Conservation (phyloP, 257 asterid genomes). For the Solanum chiquidenum region DNA sequence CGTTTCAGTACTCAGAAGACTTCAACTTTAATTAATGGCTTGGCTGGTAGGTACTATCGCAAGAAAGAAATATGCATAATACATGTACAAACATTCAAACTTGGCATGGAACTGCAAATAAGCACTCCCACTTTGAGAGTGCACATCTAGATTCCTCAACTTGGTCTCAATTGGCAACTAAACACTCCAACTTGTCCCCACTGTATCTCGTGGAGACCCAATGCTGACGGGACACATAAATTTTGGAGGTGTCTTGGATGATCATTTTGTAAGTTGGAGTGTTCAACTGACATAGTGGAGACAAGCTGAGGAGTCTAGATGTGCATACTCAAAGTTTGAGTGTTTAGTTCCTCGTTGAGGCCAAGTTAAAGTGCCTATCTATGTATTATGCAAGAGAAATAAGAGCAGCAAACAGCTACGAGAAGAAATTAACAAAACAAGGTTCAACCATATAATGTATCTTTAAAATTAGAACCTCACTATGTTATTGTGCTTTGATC, state of each 20-base stretch:
- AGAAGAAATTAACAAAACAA: not conserved
- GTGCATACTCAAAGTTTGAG: not conserved
- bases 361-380: not conserved
- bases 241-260: not conserved
- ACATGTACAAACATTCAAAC: not conserved
- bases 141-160: not conserved
- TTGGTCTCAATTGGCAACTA: not conserved
- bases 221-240: not conserved
- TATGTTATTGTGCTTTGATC: not conserved
- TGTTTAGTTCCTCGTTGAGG: not conserved
- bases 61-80: not conserved
- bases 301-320: not conserved
- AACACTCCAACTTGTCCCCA: not conserved
- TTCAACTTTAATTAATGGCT: not conserved
- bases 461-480: not conserved
- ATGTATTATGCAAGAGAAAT: not conserved
- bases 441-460: not conserved
- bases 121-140: not conserved
- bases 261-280: not conserved
- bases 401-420: slow-evolving; percentile 6
- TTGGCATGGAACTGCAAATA: not conserved
- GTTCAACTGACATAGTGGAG: not conserved
- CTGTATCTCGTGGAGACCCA: not conserved
- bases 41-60: not conserved
- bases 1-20: not conserved